phyloP scores from a whole-genome alignment of 2,329 filamentous ascomycete species.

The Diplocarpon rosae region DNA sequence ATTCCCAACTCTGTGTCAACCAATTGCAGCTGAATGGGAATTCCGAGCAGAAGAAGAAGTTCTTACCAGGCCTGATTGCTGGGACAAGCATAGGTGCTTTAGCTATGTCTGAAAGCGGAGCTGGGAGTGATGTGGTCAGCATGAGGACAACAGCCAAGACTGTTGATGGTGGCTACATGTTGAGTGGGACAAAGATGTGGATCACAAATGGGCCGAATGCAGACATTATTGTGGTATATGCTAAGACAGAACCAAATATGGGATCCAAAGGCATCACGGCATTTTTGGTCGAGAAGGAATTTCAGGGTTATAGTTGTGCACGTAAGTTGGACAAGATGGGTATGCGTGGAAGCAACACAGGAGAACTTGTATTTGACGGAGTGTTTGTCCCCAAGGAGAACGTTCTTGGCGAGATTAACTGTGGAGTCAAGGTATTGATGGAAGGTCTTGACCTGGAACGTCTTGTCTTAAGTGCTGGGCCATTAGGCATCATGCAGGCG shows the following conservation, averaged over 20 bases:
- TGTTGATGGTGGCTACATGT: constrained; percentile 72
- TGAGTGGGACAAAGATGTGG: constrained; percentile 85
- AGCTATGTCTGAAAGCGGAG: constrained; percentile 88
- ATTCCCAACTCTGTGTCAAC: constrained; percentile 93
- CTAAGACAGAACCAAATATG: constrained; percentile 74
- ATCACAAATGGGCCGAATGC: constrained; percentile 97
- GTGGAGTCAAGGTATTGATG: constrained; percentile 86
- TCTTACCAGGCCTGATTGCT: constrained; percentile 69
- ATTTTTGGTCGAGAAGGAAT: constrained; percentile 66
- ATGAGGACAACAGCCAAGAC: constrained; percentile 81
- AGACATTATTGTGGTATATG: constrained; percentile 90
- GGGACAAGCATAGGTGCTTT: constrained; percentile 76
- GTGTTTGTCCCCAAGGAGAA: constrained; percentile 82
- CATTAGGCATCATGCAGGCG: constrained; percentile 90
- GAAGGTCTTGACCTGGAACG: constrained; percentile 90
- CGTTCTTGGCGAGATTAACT: constrained; percentile 68
- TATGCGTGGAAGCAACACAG: constrained; percentile 94
- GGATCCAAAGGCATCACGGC: constrained; percentile 89
- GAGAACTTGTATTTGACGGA: constrained; percentile 81
- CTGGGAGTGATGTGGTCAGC: constrained; percentile 86
- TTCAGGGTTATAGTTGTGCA: constrained; percentile 71
- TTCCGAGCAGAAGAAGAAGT: constrained; percentile 65
- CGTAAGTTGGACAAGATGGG: constrained; percentile 95
- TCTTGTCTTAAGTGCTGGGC: constrained; percentile 81
- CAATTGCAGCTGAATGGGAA: constrained; percentile 86